Conservation (phyloP, 75 land plant species). For the Cupressus sempervirens region DNA sequence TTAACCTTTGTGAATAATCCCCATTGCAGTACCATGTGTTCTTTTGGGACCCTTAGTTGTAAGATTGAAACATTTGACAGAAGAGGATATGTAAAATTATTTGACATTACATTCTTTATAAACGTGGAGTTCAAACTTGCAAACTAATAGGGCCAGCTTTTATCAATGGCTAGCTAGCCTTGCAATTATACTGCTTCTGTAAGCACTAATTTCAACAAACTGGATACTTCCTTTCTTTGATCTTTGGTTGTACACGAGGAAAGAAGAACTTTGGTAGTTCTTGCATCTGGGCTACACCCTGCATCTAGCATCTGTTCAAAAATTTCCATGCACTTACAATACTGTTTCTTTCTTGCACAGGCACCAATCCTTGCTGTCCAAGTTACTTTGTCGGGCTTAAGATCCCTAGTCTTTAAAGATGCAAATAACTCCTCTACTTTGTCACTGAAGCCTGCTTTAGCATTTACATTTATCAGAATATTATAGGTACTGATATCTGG, state of each 20-base stretch:
- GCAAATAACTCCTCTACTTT: constrained; percentile 75
- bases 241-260: constrained; percentile 69
- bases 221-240: constrained; percentile 50
- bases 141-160: background rate
- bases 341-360: constrained; percentile 72
- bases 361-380: constrained; percentile 87
- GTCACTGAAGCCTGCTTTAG: constrained; percentile 61
- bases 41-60: background rate
- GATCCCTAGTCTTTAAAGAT: constrained; percentile 30
- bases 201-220: constrained; percentile 22
- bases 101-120: background rate
- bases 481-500: constrained; percentile 87
- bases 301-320: constrained; percentile 79
- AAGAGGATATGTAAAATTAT: background rate
- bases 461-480: constrained; percentile 72
- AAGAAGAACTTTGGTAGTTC: constrained; percentile 75
- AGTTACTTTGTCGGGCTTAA: constrained; percentile 69
- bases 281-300: constrained; percentile 83
- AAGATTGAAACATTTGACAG: background rate
- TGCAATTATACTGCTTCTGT: background rate
- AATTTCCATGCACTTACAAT: constrained; percentile 58
- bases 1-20: background rate
- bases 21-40: background rate
- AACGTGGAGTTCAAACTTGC: background rate
- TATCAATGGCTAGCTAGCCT: background rate